phyloP scores from a whole-genome alignment of 2,329 filamentous ascomycete genomes.

The Colletotrichum brevisporum region DNA sequence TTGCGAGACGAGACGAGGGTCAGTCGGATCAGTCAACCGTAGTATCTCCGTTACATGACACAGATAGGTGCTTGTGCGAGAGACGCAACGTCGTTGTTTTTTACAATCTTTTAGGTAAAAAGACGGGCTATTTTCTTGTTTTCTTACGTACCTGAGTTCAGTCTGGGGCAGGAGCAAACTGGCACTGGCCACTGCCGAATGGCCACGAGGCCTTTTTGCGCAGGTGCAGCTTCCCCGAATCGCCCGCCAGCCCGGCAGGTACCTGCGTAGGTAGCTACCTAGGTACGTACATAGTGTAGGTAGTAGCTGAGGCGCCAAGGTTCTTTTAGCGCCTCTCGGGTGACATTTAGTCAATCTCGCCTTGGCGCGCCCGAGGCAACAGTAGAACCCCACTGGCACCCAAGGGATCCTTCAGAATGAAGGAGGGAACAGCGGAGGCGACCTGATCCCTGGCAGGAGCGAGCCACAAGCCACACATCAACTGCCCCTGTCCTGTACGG shows the following conservation, averaged over 20 bases:
- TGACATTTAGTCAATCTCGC: constrained; percentile 21
- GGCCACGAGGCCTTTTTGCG: constrained; percentile 25
- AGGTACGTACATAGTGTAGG: too few relatives aligned
- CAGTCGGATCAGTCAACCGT: background rate
- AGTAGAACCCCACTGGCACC: background rate
- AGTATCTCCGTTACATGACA: too few relatives aligned
- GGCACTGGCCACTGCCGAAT: constrained; percentile 2
- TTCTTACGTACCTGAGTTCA: constrained; percentile 19
- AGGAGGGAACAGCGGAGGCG: too few relatives aligned
- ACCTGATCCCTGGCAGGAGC: background rate
- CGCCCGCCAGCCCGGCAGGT: constrained; percentile 8
- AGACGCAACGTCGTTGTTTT: background rate
- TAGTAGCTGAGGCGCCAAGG: too few relatives aligned
- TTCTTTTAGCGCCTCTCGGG: constrained; percentile 2
- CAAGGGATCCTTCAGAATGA: background rate
- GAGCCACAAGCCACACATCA: constrained; percentile 33
- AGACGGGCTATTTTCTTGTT: background rate
- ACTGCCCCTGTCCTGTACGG: background rate
- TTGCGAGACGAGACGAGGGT: constrained; percentile 4
- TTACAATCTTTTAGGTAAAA: constrained; percentile 25
- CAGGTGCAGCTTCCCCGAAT: background rate
- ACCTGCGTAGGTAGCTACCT: too few relatives aligned
- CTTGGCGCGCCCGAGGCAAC: constrained; percentile 12
- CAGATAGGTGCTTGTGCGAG: too few relatives aligned
- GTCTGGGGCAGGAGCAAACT: background rate